Evolutionary conservation across 495 filamentous ascomycete species (phyloP), one percentile per base, ranked within the genome.

Genomic region (Aspergillus panamensis): DNA sequence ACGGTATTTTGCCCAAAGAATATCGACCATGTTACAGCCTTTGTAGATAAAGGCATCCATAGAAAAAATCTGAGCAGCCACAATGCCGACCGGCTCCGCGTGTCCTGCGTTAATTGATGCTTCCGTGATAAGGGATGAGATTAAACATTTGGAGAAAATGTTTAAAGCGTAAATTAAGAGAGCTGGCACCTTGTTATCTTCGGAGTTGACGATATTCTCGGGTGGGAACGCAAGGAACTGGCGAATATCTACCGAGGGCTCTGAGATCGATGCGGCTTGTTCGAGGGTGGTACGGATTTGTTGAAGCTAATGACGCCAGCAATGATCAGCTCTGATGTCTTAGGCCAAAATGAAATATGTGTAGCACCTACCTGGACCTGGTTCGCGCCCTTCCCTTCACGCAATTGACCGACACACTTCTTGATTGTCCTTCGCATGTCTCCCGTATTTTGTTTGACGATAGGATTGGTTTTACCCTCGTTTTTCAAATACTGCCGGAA

Each of bases 1-100:
- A 40, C 89, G 84, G 59, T 90, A 87, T 68, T 97, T 96, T 30
- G 94, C 91, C 66, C 95, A 82, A 19, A 97, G 71, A 51, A 97
- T 88, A 61, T 97, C 92, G 43, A 91, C 87, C 61, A 97, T 75
- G 12, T 85, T 82, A 32, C 77, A 70, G 3, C 87, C 90, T 30
- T 89, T 81, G 80, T 87, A 90, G 16, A 78, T 73, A 62, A 91
- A 87, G 0, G 79, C 70, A 0, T 82, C 74, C 17, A 80, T 74
- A 3, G 91, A 85, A 65, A 96, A 93, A 20, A 92, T 82, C 47
- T 85, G 82, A 16, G 85, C 86, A 0, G 86, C 79, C 17, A 91
- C 71, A 33, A 95, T 80, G 35, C 94, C 95, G 50, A 97, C 77
- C 0, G 91, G 87, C 61, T 96, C 90, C 8, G 93, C 92, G 30